Conservation (phyloP, 1,284 basidiomycete species). For the Coniferiporia sulphurascens region DNA sequence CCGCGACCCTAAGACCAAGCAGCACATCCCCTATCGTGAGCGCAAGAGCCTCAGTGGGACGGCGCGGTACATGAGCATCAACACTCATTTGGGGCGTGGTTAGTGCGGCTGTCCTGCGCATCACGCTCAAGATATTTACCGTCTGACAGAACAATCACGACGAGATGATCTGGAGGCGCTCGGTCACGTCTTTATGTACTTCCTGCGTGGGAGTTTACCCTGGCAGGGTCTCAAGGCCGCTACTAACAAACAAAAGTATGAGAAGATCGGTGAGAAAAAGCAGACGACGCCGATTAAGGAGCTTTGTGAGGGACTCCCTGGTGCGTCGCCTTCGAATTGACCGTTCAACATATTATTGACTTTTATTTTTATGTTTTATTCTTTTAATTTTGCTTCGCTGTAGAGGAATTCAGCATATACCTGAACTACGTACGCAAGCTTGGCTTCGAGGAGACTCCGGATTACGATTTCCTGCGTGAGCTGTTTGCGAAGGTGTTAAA, state of each 20-base stretch:
- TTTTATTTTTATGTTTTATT: neutral
- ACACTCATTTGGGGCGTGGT: conserved; percentile 92
- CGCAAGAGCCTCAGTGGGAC: conserved; percentile 89
- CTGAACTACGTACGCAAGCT: conserved; percentile 86
- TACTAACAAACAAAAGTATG: conserved; percentile 98
- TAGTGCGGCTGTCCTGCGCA: conserved; percentile 25
- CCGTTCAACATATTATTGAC: neutral
- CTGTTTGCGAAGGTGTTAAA: conserved; percentile 90
- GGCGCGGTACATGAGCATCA: conserved; percentile 96
- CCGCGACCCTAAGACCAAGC: conserved; percentile 94
- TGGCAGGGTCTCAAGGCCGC: conserved; percentile 98
- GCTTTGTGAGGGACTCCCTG: conserved; percentile 88
- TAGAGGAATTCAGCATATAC: conserved; percentile 87
- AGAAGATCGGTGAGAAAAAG: conserved; percentile 99
- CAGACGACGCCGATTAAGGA: conserved; percentile 95
- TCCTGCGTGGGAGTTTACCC: conserved; percentile 86
- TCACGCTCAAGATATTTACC: neutral
- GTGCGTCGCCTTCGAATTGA: conserved; percentile 38
- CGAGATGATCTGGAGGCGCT: conserved; percentile 93
- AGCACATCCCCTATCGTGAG: conserved; percentile 95
- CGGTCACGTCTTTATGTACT: conserved; percentile 98
- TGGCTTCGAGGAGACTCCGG: conserved; percentile 91
- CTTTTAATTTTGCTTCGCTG: neutral
- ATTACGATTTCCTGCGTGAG: conserved; percentile 93
- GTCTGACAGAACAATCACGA: conserved; percentile 78